Base-by-base conservation (phyloP, 164 flowering plant genomes). In the Aristolochia fimbriata region DNA sequence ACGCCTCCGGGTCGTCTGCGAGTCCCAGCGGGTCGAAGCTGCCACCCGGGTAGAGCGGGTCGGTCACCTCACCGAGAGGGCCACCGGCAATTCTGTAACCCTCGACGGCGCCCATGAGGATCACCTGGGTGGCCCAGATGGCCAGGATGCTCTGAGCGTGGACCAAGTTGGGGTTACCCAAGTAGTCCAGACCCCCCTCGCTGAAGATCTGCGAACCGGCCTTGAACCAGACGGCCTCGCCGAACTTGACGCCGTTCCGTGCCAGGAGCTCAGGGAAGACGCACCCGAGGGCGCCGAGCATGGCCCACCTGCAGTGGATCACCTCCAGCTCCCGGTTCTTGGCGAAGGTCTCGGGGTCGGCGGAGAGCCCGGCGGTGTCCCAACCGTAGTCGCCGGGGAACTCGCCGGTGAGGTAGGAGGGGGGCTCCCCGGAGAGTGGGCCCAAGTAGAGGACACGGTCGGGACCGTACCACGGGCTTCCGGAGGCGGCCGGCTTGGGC, bases 331-430 rank as follows among this genome's bases (percentile, higher is more conserved):
- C 68, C 5, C 68, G 47, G 68, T 65, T 65, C 68, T 58, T 65
- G 43, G 62, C 62, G n/a, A 65, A 65, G 41, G 68, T 65, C 50
- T 65, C 61, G 9, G 68, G 68, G 57, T 65, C 68, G 15, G 68
- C 68, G 15, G 68, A 65, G 57, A 65, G 68, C 13, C 68, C 68
- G 0, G 68, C 68, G 6, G 62, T 65, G 62, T 65, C 68, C 68
- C 63, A 60, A 4, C 73, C 56, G 25, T 74, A 76, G 72, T 75
- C 83, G 21, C 83, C 83, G 0, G 83, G 83, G 77, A 77, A 79
- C 51, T 77, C 77, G 47, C 83, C 80, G 1, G 79, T 79, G 31
- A 79, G 73, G 71, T 79, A 76, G 21, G 74, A 67, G 20, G 83
- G 83, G 23, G 82, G 45, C 49, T 76, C 78, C 6, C 78, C 80